Conservation (phyloP, 148 eudicot genomes). For the Spergularia marina region DNA sequence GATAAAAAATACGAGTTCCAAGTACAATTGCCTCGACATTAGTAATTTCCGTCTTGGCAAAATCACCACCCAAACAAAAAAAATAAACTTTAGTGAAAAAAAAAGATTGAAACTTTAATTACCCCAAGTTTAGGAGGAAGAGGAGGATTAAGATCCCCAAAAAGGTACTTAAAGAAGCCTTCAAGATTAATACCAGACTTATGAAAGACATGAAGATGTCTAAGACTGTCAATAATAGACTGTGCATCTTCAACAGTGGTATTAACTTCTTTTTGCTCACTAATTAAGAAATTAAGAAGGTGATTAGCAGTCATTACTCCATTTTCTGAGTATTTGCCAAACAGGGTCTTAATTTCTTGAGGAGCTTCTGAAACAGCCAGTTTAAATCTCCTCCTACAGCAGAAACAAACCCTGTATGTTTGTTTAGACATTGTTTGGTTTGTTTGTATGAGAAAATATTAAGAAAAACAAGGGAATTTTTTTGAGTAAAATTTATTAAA, state of each 20-base stretch:
- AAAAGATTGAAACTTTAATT: not conserved
- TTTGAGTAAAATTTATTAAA: not conserved
- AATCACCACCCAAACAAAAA: no score
- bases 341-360: slow-evolving; percentile 49
- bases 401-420: slow-evolving; percentile 70
- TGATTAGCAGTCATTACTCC: slow-evolving; percentile 63
- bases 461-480: not conserved
- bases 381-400: slow-evolving; percentile 75
- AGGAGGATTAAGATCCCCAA: slow-evolving; percentile 63
- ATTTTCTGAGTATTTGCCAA: slow-evolving; percentile 57
- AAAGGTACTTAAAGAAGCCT: slow-evolving; percentile 63
- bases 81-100: not conserved
- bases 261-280: slow-evolving; percentile 54
- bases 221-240: slow-evolving; percentile 46
- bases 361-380: slow-evolving; percentile 71
- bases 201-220: slow-evolving; percentile 50
- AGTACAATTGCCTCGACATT: no score
- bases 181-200: slow-evolving; percentile 51
- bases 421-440: slow-evolving; percentile 40
- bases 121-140: slow-evolving; percentile 52
- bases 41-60: no score
- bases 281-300: slow-evolving; percentile 61
- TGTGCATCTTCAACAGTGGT: slow-evolving; percentile 54
- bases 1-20: no score
- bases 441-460: not conserved